phyloP scores from a whole-genome alignment of 805 yeast genomes.

The Yarrowia sp. region DNA sequence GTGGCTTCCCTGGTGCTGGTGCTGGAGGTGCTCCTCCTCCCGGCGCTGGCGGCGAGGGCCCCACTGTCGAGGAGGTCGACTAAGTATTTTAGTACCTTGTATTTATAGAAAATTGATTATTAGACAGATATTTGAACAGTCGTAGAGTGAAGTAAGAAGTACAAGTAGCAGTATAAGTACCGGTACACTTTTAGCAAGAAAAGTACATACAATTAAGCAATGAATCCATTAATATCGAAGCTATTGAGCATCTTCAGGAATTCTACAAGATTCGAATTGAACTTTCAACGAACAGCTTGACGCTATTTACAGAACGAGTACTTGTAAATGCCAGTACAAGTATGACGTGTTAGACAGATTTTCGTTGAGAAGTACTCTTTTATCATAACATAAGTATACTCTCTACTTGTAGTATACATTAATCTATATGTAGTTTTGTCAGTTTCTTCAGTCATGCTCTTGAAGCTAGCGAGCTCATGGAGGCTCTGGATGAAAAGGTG shows the following conservation, averaged over 20 bases:
- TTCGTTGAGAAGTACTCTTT: too few relatives aligned
- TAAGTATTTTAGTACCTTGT: slow-evolving; percentile 40
- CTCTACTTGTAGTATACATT: not conserved
- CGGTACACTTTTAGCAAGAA: not conserved
- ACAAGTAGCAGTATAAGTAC: not conserved
- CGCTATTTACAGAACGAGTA: too few relatives aligned
- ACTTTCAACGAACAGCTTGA: too few relatives aligned
- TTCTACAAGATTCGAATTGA: too few relatives aligned
- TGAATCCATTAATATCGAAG: too few relatives aligned
- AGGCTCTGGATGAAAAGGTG: too few relatives aligned
- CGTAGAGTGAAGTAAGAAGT: not conserved
- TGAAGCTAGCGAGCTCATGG: too few relatives aligned
- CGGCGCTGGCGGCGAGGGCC: slow-evolving; percentile 59
- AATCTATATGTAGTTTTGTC: not conserved
- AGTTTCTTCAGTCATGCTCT: not conserved
- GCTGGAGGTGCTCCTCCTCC: slow-evolving; percentile 70
- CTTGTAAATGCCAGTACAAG: too few relatives aligned
- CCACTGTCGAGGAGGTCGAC: slow-evolving; percentile 62
- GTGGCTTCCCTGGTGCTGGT: slow-evolving; percentile 61
- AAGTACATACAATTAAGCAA: too few relatives aligned
- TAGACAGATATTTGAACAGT: slow-evolving; percentile 3
- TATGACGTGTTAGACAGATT: too few relatives aligned
- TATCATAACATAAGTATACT: too few relatives aligned
- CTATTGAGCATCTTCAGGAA: too few relatives aligned
- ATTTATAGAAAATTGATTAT: slow-evolving; percentile 37